Evolutionary conservation across 768 basidiomycete genomes (phyloP), one percentile per base, ranked within the genome.

Genomic region (Psilocybe azurescens): DNA sequence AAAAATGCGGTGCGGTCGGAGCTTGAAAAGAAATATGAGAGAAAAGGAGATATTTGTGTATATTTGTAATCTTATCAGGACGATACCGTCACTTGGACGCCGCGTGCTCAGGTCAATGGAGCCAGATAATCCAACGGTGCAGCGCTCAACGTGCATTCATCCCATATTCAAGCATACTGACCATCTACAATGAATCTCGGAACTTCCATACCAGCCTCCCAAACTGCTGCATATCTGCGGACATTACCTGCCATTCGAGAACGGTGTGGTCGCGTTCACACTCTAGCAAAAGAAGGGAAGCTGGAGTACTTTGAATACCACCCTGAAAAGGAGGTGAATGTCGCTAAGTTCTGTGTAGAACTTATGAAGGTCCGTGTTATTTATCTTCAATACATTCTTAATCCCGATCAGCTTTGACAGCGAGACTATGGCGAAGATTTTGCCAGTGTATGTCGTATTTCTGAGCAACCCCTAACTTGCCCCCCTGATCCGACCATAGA

Each of bases 241-340:
- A 94, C 93, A 0, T 82, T 97, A 3, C 91, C 93, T 14, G 86
- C 95, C n/a, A 94, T 98, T 68, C 86, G 97, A 50, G 90, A 95
- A 68, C 84, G 94, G 47, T 99, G 95, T 74, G 72, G 76, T 10
- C 83, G 83, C 46, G 94, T 99, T 36, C 87, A 91, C 73, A 83
- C 87, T 30, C 87, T 97, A 18, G 95, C 93, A 11, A 78, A 86
- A 72, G 71, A 83, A 64, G 90, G 87, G 54, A 85, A 89, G 68
- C 83, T 97, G 10, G 79, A 95, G 67, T 95, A 93, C 75, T 97
- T 97, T 71, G 86, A 89, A 24, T 94, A 95, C 73, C 83, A 94
- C 72, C 88, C 91, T 29, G 88, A 89, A 67, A 89, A 87, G 62
- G 89, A 96, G 73, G 73, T 65, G 10, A 81, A 81, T 32, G 93